Percentiles rank a stretch among this genome's conserved stretches.
phyloP scores from a whole-genome alignment of 148 eudicot genomes.

The Rhododendron williamsianum region DNA sequence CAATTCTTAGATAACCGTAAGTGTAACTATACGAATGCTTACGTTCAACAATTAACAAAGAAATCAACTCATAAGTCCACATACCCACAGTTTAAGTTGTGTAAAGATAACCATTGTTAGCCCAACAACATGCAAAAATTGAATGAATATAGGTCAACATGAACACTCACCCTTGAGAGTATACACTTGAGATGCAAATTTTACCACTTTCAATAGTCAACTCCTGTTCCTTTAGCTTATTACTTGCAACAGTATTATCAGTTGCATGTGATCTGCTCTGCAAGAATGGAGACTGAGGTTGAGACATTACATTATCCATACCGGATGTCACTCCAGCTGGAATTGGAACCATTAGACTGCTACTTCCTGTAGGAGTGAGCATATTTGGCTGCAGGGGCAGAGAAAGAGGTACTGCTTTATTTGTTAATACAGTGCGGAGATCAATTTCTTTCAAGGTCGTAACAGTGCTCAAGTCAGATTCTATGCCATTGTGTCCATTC shows the following conservation, averaged over 20 bases:
- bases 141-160: not conserved
- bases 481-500: conserved; percentile 35
- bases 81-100: not conserved
- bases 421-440: conserved; percentile 34
- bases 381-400: conserved; percentile 37
- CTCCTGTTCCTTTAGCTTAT: conserved; percentile 58
- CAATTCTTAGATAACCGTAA: not conserved
- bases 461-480: conserved; percentile 30
- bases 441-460: conserved; percentile 33
- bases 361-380: conserved; percentile 33
- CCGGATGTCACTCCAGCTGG: conserved; percentile 33
- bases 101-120: not conserved
- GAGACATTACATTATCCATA: conserved; percentile 29
- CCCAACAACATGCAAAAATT: not conserved
- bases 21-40: not conserved
- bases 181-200: conserved; percentile 78
- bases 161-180: conserved; percentile 77
- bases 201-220: conserved; percentile 70
- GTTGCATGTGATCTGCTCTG: conserved; percentile 38
- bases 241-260: conserved; percentile 26
- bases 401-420: conserved; percentile 29
- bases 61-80: not conserved
- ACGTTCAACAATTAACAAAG: not conserved
- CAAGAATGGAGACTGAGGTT: conserved; percentile 43
- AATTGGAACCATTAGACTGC: conserved; percentile 30